phyloP scores from a whole-genome alignment of 2,329 filamentous ascomycete genomes.

The Hypomyces perniciosus region DNA sequence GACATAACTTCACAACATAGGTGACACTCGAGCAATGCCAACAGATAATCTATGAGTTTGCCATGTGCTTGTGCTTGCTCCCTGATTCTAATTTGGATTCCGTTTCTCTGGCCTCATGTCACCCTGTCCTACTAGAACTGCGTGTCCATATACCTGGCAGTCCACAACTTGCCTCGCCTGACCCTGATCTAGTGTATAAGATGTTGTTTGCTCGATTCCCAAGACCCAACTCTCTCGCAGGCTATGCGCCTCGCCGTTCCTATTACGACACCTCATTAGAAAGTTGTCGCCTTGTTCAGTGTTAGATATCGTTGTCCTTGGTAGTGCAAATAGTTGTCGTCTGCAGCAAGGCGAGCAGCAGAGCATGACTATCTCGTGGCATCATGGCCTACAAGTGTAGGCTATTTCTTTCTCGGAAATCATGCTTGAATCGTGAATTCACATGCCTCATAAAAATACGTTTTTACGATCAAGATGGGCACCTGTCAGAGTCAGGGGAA shows the following conservation, averaged over 20 bases:
- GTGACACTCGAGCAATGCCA: too few relatives aligned
- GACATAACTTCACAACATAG: too few relatives aligned
- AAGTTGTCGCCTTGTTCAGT: neutral
- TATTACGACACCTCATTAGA: too few relatives aligned
- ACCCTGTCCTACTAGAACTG: constrained; percentile 3
- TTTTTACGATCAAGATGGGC: constrained; percentile 13
- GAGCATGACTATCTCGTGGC: constrained; percentile 1
- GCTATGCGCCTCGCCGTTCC: neutral
- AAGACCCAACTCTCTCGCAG: neutral
- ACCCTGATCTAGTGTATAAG: neutral
- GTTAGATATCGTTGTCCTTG: neutral
- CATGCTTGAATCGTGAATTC: neutral
- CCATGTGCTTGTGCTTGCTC: neutral
- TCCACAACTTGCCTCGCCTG: constrained; percentile 5
- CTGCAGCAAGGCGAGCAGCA: constrained; percentile 10
- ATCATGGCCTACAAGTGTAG: constrained; percentile 19
- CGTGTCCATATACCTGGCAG: constrained; percentile 3
- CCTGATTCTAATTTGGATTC: neutral
- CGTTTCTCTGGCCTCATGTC: neutral
- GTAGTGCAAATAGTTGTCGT: neutral
- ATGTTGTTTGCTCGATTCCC: neutral
- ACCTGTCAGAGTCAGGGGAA: constrained; percentile 22
- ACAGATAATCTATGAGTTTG: too few relatives aligned
- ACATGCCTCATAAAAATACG: neutral
- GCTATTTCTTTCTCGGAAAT: neutral